phyloP scores from a whole-genome alignment of 2,329 filamentous ascomycete species.

The Trichoderma sp. region DNA sequence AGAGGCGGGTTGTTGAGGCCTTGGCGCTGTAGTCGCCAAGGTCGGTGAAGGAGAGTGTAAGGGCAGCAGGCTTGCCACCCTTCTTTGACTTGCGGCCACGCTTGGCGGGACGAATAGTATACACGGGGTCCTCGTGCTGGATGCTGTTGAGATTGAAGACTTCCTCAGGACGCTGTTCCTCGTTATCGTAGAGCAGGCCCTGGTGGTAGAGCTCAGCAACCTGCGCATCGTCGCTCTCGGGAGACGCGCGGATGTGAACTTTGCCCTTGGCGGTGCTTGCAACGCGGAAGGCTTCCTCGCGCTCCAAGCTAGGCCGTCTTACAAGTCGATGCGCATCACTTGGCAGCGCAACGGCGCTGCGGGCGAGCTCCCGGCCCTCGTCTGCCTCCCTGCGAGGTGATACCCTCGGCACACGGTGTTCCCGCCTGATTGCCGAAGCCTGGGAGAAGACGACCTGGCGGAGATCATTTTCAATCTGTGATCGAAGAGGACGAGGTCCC shows the following conservation, averaged over 20 bases:
- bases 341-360: constrained; percentile 43
- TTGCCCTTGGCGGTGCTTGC: constrained; percentile 43
- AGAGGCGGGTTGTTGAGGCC: constrained; percentile 38
- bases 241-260: constrained; percentile 32
- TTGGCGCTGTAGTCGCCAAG: constrained; percentile 47
- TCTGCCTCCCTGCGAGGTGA: constrained; percentile 32
- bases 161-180: constrained; percentile 40
- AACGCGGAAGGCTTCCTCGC: constrained; percentile 53
- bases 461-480: constrained; percentile 26
- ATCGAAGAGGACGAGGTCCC: constrained; percentile 12
- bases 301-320: constrained; percentile 49
- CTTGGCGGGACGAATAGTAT: constrained; percentile 45
- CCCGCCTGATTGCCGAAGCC: constrained; percentile 2
- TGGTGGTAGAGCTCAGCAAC: constrained; percentile 49
- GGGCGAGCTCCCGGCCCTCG: constrained; percentile 44
- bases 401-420: constrained; percentile 5
- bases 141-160: constrained; percentile 48
- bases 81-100: constrained; percentile 38
- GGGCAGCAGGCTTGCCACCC: constrained; percentile 38
- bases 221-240: constrained; percentile 41
- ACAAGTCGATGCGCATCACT: constrained; percentile 41
- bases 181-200: constrained; percentile 51
- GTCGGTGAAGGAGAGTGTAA: constrained; percentile 50
- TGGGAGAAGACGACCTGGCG: constrained; percentile 7
- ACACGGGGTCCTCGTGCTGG: constrained; percentile 44